Evolutionary conservation across 768 basidiomycete genomes (phyloP), one percentile per base, ranked within the genome.

Genomic region (Amanita rimosa): DNA sequence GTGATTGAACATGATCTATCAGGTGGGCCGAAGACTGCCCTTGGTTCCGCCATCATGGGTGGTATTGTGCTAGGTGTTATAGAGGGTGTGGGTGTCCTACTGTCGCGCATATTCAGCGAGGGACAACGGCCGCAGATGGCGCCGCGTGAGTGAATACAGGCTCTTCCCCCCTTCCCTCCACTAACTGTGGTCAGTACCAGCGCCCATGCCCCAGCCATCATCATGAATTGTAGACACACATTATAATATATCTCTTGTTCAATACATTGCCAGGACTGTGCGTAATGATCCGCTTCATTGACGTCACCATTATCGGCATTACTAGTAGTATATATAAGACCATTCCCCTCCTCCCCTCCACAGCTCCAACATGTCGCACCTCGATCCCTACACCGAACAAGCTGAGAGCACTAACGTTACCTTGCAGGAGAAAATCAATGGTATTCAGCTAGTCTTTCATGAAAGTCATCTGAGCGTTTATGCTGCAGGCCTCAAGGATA

Each of bases 1-100:
- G 10, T 14, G 17, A 42, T 26, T 50, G 22, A 44, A 22, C 35
- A 17, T 38, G 33, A 39, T 42, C 46, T 24, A 6, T 10, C 57
- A 97, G 95, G 91, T 71, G 95, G 95, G 14, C 96, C 95, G 24
- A 84, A 77, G 68, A 82, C 89, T 21, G 91, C 91, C 21, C 69
- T 97, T 39, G 85, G 85, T 13, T 93, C 89, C n/a, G 95, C 95
- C 14, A 76, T 99, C 40, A 88, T 89, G 13, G 98, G 96, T 62
- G 95, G 94, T 62, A 94, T 99, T 52, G 72, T 99, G 21, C 78
- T 99, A 21, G 94, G 95, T 56, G 87, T 92, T 10, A 89, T 93
- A 60, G 87, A 91, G 67, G 94, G 94, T 59, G 92, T 97, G 17
- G 95, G 95, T 56, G 94, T 98, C 6, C 73, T 98, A 21, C 71